Percentiles rank a stretch among this genome's conserved stretches.
These are phyloP conservation scores for Pseudocercospora cruenta DNA, from an alignment of 2,329 filamentous ascomycete species.

Conservation along the genomic window DNA sequence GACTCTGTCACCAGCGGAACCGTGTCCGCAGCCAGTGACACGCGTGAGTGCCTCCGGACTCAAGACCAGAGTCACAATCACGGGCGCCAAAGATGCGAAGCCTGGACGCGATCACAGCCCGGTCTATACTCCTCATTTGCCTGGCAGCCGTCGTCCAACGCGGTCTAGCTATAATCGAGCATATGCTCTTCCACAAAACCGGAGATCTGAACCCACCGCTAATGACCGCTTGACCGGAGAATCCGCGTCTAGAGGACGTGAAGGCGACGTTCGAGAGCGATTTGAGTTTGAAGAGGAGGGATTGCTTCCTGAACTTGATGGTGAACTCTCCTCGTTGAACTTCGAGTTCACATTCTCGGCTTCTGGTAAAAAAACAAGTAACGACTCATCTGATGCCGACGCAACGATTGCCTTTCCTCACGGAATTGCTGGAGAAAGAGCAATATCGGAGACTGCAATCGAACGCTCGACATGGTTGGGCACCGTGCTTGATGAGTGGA, in stretches of 20 bases:
- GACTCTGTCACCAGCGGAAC: not conserved
- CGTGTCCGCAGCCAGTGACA: not conserved
- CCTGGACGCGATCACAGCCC: not conserved
- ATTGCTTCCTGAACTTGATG: not conserved
- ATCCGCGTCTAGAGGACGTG: not conserved
- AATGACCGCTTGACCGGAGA: not conserved
- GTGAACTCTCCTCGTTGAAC: not conserved
- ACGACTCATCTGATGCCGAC: not conserved
- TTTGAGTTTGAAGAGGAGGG: not conserved
- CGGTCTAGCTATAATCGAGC: not conserved
- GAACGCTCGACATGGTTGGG: slow-evolving; percentile 13
- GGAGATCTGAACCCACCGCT: not conserved
- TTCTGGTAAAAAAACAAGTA: not conserved
- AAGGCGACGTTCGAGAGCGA: not conserved
- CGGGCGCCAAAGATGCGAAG: not conserved
- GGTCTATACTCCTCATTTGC: not conserved
- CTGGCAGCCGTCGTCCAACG: not conserved
- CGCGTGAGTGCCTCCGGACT: not conserved
- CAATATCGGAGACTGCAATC: not conserved
- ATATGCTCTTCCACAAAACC: not conserved
- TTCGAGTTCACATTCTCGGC: not conserved
- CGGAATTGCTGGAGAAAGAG: not conserved
- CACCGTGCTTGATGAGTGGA: slow-evolving; percentile 13
- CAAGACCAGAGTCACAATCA: not conserved
- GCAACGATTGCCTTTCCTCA: not conserved